Evolutionary conservation across 1,284 basidiomycete species (phyloP), one percentile per base, ranked within the genome.

Genomic region (Trametes hirsuta): DNA sequence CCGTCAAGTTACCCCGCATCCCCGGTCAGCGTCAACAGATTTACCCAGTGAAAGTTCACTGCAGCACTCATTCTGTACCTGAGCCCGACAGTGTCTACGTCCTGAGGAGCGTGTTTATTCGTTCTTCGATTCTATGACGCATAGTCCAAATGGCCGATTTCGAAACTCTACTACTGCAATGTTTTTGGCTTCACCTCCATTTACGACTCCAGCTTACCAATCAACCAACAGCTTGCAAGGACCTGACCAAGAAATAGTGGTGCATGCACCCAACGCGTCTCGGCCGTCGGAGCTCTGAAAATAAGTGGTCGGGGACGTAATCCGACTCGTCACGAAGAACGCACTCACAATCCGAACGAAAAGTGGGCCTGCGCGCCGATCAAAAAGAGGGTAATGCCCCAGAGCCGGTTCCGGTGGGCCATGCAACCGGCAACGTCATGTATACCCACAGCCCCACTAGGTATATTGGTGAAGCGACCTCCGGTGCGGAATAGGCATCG

Each of bases 181-280:
- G 8, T 15, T 12, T 10, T 35, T 18, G 30, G 10, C 34, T 34
- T 41, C 44, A 30, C 42, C 24, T 14, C 42, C 18, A 34, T 39
- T 61, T 47, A 68, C 30, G 56, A 53, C 47, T 72, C 73, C 24
- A 74, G 61, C 58, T 69, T 70, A 25, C 69, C 69, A 5, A 74
- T 50, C 56, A 73, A 30, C 69, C 68, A 73, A 39, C 62, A 66
- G 56, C 67, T 71, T 2, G 65, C 63, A 35, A 73, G 50, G 21
- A 74, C 70, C 57, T 71, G 63, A 25, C 56, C 64, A 41, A 73
- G 59, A 62, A 71, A 72, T 21, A 70, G 47, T 2, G 73, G 71
- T 24, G 69, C 70, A 35, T 74, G 71, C 36, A 73, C 64, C 66
- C 67, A 74, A 45, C 69, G 68, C 22, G 69, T 68, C 55, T 74